Evolutionary conservation across 306 rosid genomes (phyloP).

Genomic region (Abrus pulchellus): DNA sequence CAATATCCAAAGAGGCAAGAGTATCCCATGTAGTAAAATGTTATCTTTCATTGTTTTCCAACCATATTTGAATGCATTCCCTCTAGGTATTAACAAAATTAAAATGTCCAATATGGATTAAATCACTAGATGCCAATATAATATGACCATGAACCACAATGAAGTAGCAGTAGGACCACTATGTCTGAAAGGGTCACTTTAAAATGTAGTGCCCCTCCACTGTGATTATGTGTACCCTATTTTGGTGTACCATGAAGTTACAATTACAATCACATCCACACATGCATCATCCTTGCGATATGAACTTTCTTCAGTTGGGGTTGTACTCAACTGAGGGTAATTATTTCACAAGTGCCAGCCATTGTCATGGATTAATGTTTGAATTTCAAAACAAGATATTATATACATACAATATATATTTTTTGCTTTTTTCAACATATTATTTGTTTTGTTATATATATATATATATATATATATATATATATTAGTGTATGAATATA

Average conservation of each 20-base stretch:
- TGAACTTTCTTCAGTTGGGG: slow-evolving; percentile 13
- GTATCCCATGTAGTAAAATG: slow-evolving; percentile 45
- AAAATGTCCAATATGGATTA: neutral
- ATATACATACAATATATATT: no score
- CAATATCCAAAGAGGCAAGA: slow-evolving; percentile 49
- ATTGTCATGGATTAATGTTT: slow-evolving; percentile 31
- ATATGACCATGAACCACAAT: slow-evolving; percentile 32
- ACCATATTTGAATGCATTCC: neutral
- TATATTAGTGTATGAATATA: no score
- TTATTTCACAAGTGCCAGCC: slow-evolving; percentile 9
- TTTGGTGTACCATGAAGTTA: slow-evolving; percentile 63
- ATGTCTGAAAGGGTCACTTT: slow-evolving; percentile 49
- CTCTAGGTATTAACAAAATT: slow-evolving; percentile 4
- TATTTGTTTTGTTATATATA: no score
- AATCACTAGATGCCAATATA: slow-evolving; percentile 45
- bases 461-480: no score
- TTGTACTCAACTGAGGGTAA: slow-evolving; percentile 34
- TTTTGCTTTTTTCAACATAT: no score
- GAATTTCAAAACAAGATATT: slow-evolving; percentile 18
- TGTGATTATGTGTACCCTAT: slow-evolving; percentile 5
- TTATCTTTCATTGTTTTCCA: slow-evolving; percentile 5
- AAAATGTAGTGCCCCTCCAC: slow-evolving; percentile 40
- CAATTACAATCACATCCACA: slow-evolving; percentile 41
- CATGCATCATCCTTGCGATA: slow-evolving; percentile 9
- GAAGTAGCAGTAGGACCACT: slow-evolving; percentile 54